phyloP scores from a whole-genome alignment of 2,329 filamentous ascomycete genomes.

The Neofusicoccum ribis region DNA sequence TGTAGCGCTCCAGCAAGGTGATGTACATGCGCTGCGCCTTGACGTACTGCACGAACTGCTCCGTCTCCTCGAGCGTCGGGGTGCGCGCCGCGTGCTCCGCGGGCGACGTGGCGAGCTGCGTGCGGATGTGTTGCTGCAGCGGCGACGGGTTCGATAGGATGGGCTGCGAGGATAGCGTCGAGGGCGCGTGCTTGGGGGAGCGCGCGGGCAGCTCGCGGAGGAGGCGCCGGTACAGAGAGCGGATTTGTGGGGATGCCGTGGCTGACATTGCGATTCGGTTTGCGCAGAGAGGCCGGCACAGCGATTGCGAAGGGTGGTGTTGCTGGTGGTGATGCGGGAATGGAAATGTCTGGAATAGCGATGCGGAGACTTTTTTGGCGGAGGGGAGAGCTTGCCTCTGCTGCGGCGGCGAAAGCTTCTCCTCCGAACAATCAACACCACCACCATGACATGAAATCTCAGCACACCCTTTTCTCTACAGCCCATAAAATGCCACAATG shows the following conservation, averaged over 20 bases:
- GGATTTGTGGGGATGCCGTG: constrained; percentile 52
- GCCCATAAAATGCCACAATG: constrained; percentile 22
- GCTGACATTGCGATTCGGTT: constrained; percentile 35
- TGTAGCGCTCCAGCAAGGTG: constrained; percentile 84
- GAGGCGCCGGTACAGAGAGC: constrained; percentile 82
- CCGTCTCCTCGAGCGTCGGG: constrained; percentile 53
- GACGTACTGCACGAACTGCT: constrained; percentile 78
- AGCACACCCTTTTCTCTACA: background rate
- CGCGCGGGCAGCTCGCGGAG: constrained; percentile 85
- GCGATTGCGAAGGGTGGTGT: background rate
- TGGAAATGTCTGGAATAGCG: constrained; percentile 31
- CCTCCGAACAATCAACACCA: constrained; percentile 18
- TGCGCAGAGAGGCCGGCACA: background rate
- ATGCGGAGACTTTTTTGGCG: constrained; percentile 2
- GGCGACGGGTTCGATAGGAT: constrained; percentile 61
- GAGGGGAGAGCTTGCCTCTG: constrained; percentile 12
- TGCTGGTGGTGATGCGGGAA: constrained; percentile 25
- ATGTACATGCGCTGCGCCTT: constrained; percentile 83
- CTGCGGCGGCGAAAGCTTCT: constrained; percentile 19
- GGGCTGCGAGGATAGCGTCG: constrained; percentile 30
- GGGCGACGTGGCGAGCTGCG: constrained; percentile 52
- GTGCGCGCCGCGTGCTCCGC: constrained; percentile 13
- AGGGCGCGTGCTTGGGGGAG: constrained; percentile 31
- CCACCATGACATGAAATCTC: constrained; percentile 9
- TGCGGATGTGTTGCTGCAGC: constrained; percentile 69